These are phyloP conservation scores for Phytophthora constricta DNA, from an alignment of 352 stramenopile genomes.

Conservation along the genomic window DNA sequence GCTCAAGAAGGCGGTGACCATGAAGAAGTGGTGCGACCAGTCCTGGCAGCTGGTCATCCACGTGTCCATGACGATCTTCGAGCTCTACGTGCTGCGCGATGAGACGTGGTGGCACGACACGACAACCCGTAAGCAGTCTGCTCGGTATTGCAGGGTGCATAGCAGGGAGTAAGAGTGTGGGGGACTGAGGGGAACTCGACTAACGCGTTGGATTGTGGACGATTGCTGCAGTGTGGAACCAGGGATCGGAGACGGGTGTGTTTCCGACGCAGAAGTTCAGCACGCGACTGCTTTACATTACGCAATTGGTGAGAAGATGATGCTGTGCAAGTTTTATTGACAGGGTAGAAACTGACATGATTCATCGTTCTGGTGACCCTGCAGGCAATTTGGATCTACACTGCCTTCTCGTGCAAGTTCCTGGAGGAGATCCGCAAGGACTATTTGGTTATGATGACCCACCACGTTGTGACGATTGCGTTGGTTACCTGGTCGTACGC, in stretches of 20 bases:
- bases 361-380: too few relatives aligned
- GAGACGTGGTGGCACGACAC: slow-evolving; percentile 90
- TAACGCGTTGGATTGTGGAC: not conserved
- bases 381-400: slow-evolving; percentile 91
- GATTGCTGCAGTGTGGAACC: slow-evolving; percentile 72
- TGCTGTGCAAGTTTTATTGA: not conserved
- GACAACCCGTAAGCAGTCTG: slow-evolving; percentile 58
- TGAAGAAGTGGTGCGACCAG: slow-evolving; percentile 92
- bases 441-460: slow-evolving; percentile 91
- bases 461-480: slow-evolving; percentile 88
- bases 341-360: not conserved
- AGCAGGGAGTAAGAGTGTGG: not conserved
- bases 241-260: slow-evolving; percentile 68
- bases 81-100: slow-evolving; percentile 81
- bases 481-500: slow-evolving; percentile 87
- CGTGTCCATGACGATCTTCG: slow-evolving; percentile 84
- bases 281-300: slow-evolving; percentile 86
- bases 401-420: slow-evolving; percentile 90
- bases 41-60: slow-evolving; percentile 90
- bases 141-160: too few relatives aligned
- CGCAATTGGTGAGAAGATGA: slow-evolving; percentile 62
- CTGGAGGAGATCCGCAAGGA: slow-evolving; percentile 90
- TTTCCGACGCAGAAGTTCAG: slow-evolving; percentile 85
- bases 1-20: slow-evolving; percentile 79
- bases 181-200: not conserved